Base-by-base conservation (phyloP, 371 early-diverging fungal species). In the Mortierella sp. region DNA sequence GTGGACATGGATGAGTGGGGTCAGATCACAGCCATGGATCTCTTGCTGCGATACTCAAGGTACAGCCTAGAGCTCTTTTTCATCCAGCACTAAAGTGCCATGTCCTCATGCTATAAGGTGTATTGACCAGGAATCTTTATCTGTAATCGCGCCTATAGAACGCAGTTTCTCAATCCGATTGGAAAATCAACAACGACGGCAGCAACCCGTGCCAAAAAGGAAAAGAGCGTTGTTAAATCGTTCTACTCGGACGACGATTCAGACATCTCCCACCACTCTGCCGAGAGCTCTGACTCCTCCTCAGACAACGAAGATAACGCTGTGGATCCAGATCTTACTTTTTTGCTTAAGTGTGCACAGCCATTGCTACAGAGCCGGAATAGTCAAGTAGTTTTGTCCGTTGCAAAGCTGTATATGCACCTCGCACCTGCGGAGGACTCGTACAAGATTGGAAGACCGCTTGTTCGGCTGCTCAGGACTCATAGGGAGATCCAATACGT, bases 1-100 rank as follows among this genome's bases (percentile, higher is more conserved):
- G 81, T 88, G 6, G 97, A 95, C 43, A 88, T 94, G 52, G 97
- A 98, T 79, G 95, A 96, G 72, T 97, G 97, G 97, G 95, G 94
- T 17, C 97, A 97, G 79, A 86, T 95, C 56, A 91, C 93, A 11
- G 90, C 95, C n/a, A 60, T 96, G 42, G 87, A 89, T 28, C 70
- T 95, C 15, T 69, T 98, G 58, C 54, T 91, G 37, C 84, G 92
- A 12, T 98, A 98, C 83, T 89, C 92, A 23, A 87, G 92, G 84
- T 84, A 82, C 14, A 19, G 11, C 37, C 37, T 23, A 11, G n/a
- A 28, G 37, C 37, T 30, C 39, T 11, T n/a, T 43, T 26, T n/a
- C 26, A 17, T 42, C 0, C 5, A 19, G 12, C 24, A 17, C 12
- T 37, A 26, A 17, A 17, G 2, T 6, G 12, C n/a, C n/a, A n/a